Evolutionary conservation across 164 flowering plant genomes (phyloP).

Genomic region (Liquidambar formosana): DNA sequence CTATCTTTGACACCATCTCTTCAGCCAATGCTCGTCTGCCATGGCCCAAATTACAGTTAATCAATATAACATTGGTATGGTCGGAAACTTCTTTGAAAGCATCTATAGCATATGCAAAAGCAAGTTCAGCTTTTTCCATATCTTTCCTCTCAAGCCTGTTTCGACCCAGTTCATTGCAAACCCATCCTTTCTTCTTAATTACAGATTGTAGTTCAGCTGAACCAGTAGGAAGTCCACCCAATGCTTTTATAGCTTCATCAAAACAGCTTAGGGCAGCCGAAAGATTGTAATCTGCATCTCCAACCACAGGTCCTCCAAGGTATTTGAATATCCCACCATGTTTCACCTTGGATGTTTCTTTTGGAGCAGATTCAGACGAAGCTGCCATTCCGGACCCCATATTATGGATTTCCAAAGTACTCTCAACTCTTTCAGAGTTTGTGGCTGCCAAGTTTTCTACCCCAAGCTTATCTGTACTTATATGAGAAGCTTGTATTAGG

Average conservation of each 20-base stretch:
- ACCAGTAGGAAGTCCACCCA: slow-evolving; percentile 45
- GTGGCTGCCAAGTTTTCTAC: slow-evolving; percentile 11
- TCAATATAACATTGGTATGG: slow-evolving; percentile 73
- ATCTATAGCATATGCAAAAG: slow-evolving; percentile 82
- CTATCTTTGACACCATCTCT: slow-evolving; percentile 67
- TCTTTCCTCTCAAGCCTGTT: slow-evolving; percentile 59
- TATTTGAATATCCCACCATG: slow-evolving; percentile 89
- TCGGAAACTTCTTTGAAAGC: slow-evolving; percentile 81
- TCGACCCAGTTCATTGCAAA: slow-evolving; percentile 92
- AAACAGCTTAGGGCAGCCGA: slow-evolving; percentile 66
- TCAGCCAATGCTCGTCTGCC: slow-evolving; percentile 93
- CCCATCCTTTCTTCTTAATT: slow-evolving; percentile 91
- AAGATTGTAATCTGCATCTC: slow-evolving; percentile 59
- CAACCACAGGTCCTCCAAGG: slow-evolving; percentile 44
- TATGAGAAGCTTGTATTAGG: slow-evolving; percentile 10
- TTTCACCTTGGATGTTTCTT: slow-evolving; percentile 36
- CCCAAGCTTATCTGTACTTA: slow-evolving; percentile 13
- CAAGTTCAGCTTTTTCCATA: slow-evolving; percentile 68
- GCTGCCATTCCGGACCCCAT: slow-evolving; percentile 10
- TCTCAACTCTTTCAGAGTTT: slow-evolving; percentile 17
- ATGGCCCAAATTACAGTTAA: slow-evolving; percentile 88
- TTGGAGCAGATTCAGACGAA: slow-evolving; percentile 21
- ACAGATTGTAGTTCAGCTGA: slow-evolving; percentile 60
- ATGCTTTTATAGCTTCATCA: slow-evolving; percentile 67
- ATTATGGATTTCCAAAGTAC: slow-evolving; percentile 13